Evolutionary conservation across 202 grass and related monocot genomes (phyloP), one percentile per base, ranked within the genome.

Genomic region (Musa balbisiana): DNA sequence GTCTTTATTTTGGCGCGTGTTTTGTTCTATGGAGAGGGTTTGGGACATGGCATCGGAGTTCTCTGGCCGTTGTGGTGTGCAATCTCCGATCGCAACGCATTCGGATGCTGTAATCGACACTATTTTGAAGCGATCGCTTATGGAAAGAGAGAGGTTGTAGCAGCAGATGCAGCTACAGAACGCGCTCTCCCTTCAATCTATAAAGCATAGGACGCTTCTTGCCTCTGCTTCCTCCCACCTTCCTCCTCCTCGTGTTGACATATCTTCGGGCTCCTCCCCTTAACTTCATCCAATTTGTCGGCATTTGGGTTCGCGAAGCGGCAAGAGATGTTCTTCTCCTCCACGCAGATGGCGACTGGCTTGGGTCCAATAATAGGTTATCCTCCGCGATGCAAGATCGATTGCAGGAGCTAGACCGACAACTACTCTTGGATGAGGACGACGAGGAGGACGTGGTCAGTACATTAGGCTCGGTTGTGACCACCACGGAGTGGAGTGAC

Each of bases 321-420:
- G 25, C 25, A 25, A 25, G 25, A 25, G 25, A 25, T 25, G 25
- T 25, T 25, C 25, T 25, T 25, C 25, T 25, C 1, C 25, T 0
- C 25, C 25, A 25, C 25, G 25, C 25, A 25, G 1, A 25, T 25
- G 25, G 25, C 25, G 25, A 25, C 25, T 25, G 25, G 25, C 25
- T 25, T n/a, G n/a, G n/a, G n/a, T n/a, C n/a, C n/a, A n/a, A n/a
- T 16, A 3, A 3, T 3, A 60, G 16, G 16, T 12, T 12, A 3
- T 60, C n/a, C 56, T 60, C 16, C 16, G 11, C 16, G 16, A 1
- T 19, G 16, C 4, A 14, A 9, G 83, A 89, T 77, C 79, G 79
- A 51, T 64, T 96, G 12, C 83, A 88, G 79, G 92, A 96, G 87
- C 85, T 96, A 1, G 89, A 96, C 80, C 87, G 89, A 71, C 85